Evolutionary conservation across 345 rosid species (phyloP), one percentile per base, ranked within the genome.

Genomic region (Salix exigua): DNA sequence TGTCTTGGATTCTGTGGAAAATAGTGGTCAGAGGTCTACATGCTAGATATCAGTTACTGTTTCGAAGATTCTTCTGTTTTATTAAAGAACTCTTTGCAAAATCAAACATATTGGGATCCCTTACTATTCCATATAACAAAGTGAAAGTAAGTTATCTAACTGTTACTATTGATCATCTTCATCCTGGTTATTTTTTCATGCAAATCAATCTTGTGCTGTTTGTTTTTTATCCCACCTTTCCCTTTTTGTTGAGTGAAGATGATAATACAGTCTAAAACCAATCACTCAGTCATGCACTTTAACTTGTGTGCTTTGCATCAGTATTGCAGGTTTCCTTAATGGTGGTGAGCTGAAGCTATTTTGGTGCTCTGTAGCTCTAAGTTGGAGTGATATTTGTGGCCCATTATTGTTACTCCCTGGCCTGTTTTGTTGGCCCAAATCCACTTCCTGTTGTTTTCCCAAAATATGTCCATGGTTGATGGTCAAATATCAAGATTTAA

Each of bases 61-160:
- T 71, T 38, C 53, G 66, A 80, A 58, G 86, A 75, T 71, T 74
- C 76, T 79, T 82, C 83, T 76, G 38, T 77, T 74, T 76, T 71
- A 71, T 73, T 78, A 73, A 76, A 76, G 83, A 75, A 74, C 64
- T 74, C 75, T 66, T 82, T 81, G 78, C 78, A 60, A 81, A 75
- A 75, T 73, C 81, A 76, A 79, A 81, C 79, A 31, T 44, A 65
- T 81, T 60, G 80, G 68, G 75, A 80, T 76, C 78, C 73, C 65
- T 81, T 79, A 65, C 64, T 53, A 21, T 75, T 75, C 62, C 68
- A 55, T 79, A 70, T 82, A 79, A 82, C 79, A 48, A 72, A 23
- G 66, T 66, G 75, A 77, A 78, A 76, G 89, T 86, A 82, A 88
- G 88, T 85, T 66, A 70, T 48, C 73, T 69, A 42, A 48, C 76